Evolutionary conservation across 768 basidiomycete genomes (phyloP), one percentile per base, ranked within the genome.

Genomic region (Goffeauzyma gilvescens): DNA sequence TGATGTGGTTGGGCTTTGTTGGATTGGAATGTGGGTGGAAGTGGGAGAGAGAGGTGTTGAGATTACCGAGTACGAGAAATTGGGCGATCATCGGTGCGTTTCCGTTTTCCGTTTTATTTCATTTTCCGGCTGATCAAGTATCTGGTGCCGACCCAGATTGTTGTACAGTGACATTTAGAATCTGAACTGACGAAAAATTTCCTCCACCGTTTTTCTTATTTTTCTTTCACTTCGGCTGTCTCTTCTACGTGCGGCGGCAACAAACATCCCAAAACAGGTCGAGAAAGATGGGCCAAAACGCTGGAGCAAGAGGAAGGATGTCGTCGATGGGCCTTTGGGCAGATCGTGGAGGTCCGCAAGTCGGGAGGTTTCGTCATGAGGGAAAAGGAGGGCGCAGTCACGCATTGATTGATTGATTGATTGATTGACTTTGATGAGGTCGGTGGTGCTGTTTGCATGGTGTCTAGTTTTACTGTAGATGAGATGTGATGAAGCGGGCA

Each of bases 1-100:
- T 86, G 17, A 76, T 83, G 42, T 96, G 83, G 81, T 65, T 96
- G 25, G 83, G 82, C 0, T 69, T 69, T 42, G 59, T 83, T 46
- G 78, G 76, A 32, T 53, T 73, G 44, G 66, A 74, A 53, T 80
- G 76, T 57, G 90, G 89, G 3, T 95, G 86, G 81, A 68, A 73
- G 46, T 69, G 86, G 10, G 89, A 93, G 62, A 75, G 75, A 42
- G 90, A 96, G 63, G 73, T 68, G 20, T 61, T 96, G 51, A 69
- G 90, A 46, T 89, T 96, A 10, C 89, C 89, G 1, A 85, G 81
- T 59, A 93, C 90, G 30, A 72, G 85, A 45, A 86, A 86, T 56
- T 93, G 87, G 85, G 82, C 79, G 0, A 71, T 93, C 38, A 64
- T 90, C 23, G 87, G 89, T 86, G 42, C 17, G 75, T 69, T 6